phyloP scores from a whole-genome alignment of 495 filamentous ascomycete species.

The Xylaria palmicola region DNA sequence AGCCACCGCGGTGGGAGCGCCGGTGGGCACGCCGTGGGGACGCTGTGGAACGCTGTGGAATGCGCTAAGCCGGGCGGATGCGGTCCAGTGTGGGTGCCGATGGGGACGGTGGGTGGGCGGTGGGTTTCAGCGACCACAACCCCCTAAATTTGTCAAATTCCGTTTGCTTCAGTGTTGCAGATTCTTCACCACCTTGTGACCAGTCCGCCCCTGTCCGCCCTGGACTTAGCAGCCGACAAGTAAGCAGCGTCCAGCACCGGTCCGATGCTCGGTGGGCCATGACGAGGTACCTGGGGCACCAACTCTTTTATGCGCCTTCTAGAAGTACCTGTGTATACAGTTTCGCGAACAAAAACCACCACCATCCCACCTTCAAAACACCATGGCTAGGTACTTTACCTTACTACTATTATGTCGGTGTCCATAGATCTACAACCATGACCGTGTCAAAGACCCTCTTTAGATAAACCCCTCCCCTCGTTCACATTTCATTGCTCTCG shows the following conservation, averaged over 20 bases:
- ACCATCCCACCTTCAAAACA: neutral
- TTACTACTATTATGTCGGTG: too few species aligned
- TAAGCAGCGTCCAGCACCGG: too few species aligned
- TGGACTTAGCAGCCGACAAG: too few species aligned
- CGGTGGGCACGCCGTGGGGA: neutral
- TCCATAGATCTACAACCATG: neutral
- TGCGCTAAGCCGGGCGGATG: neutral
- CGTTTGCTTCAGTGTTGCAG: constrained; percentile 6
- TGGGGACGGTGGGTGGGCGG: neutral
- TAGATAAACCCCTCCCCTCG: neutral
- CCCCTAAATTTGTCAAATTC: constrained; percentile 8
- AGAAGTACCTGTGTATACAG: neutral
- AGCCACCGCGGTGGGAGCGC: constrained; percentile 5
- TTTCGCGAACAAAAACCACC: neutral
- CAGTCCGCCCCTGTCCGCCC: neutral
- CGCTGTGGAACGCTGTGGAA: neutral
- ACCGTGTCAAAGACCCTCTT: neutral
- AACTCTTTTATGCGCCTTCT: too few species aligned
- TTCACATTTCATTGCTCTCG: neutral
- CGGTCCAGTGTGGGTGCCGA: neutral
- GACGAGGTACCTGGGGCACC: too few species aligned
- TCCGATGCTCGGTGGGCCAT: constrained; percentile 9
- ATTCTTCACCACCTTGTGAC: constrained; percentile 11
- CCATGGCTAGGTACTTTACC: too few species aligned
- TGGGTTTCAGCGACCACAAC: constrained; percentile 6